Evolutionary conservation across 768 basidiomycete species (phyloP), one percentile per base, ranked within the genome.

Genomic region (Kwoniella mangroviensis): DNA sequence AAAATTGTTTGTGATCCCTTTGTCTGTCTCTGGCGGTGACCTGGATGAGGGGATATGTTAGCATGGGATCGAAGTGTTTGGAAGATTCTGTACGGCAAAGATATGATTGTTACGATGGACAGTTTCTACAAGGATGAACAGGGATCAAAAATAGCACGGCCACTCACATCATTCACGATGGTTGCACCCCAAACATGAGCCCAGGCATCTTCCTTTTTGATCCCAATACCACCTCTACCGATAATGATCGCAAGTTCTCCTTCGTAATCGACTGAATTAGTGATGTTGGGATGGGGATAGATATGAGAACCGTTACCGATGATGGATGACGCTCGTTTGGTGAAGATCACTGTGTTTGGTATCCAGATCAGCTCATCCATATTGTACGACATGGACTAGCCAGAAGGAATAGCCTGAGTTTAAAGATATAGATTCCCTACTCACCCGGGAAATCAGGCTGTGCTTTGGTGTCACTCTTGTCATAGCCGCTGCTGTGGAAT

Each of bases 1-100:
- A 79, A 67, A 79, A 81, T 57, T 81, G 80, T 68, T 79, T 79
- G 69, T 81, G 78, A 56, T 79, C 76, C n/a, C 78, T 61, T 60
- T 81, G 80, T 28, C 73, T 67, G 28, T 81, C 79, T n/a, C 79
- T 68, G 15, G 78, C 80, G 17, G 80, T 79, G 28, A 78, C 72
- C 75, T 78, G 34, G 6, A 7, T 7, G 34, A 49, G 45, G 13
- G 28, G 10, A 26, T 9, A 28, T 24, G 26, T 28, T 56, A 28
- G 54, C 12, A 56, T 56, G 13, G 3, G 15, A 17, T 15, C 45
- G 13, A 15, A n/a, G 34, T 34, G 34, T 7, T 34, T 7, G 4
- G 6, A 7, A 41, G 40, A 42, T 60, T 15, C 40, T 40, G 24
- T 40, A 52, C 40, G n/a, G 40, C 26, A 59, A 21, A 42, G 22